Evolutionary conservation across 768 basidiomycete species (phyloP), one percentile per base, ranked within the genome.

Genomic region (Boletus barrowsii): DNA sequence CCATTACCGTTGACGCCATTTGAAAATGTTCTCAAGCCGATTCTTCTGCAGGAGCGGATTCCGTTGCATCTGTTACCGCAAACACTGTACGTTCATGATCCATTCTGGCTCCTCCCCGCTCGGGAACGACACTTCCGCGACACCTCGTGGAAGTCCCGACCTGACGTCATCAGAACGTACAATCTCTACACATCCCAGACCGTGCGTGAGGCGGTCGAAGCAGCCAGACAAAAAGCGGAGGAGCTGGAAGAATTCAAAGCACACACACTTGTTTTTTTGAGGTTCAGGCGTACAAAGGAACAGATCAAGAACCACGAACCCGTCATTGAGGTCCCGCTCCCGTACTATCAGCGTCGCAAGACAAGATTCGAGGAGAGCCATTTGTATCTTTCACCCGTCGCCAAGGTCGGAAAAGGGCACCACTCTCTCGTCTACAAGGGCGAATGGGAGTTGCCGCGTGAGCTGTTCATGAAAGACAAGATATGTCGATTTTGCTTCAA

Each of bases 381-480:
- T 61, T 68, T 84, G 17, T 80, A 82, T 50, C 55, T 86, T 48
- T 73, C 74, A 2, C 73, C 75, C 0, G 33, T 41, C 0, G 59
- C 73, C 30, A 60, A 42, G 29, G 55, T 75, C 9, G 84, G 83
- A 4, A 1, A 15, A 0, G 83, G 85, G 0, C 60, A 81, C 59
- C 84, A 86, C 60, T 85, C 84, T 0, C 45, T 66, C 33, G 80
- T 82, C 0, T 79, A 80, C 59, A 61, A 71, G 40, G 80, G 75
- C 8, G 78, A 81, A 49, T 78, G 77, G 72, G 79, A 80, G 40
- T 59, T 86, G 2, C 83, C 83, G 3, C 73, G 76, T 1, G 65
- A 70, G 15, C 17, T 76, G 7, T 66, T 81, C 6, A 47, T 68
- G 8, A 67, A 64, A 3, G 68, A 70, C 2, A 54, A 61, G 1